Evolutionary conservation across 257 asterid genomes (phyloP).

Genomic region (Solanum commersonii): DNA sequence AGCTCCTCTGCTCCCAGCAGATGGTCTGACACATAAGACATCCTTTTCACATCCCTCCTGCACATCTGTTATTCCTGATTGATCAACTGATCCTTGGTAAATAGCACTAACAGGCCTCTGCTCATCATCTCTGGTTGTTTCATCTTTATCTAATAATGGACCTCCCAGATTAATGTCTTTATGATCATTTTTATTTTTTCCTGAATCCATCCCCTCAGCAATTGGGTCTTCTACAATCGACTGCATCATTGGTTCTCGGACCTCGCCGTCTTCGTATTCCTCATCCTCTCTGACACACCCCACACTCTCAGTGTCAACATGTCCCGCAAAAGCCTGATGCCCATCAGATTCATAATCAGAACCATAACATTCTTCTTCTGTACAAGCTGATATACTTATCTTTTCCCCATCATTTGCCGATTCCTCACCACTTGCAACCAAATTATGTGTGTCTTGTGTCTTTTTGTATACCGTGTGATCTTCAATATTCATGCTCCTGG

Average conservation of each 20-base stretch:
- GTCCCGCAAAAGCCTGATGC: conserved; percentile 16
- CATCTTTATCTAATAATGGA: conserved; percentile 11
- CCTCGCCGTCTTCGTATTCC: conserved; percentile 88
- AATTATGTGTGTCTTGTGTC: conserved; percentile 18
- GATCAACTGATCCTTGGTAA: conserved; percentile 17
- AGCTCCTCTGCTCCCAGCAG: conserved; percentile 16
- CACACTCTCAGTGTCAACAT: conserved; percentile 7
- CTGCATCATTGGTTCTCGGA: conserved; percentile 40
- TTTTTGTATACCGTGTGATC: conserved; percentile 6
- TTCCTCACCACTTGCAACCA: conserved; percentile 17
- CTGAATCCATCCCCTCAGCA: conserved; percentile 13
- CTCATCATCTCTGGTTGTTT: conserved; percentile 20
- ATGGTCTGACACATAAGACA: conserved; percentile 14
- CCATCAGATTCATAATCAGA: conserved; percentile 51
- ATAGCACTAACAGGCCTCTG: conserved; percentile 12
- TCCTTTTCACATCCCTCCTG: conserved; percentile 20
- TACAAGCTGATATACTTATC: conserved; percentile 26
- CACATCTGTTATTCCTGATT: conserved; percentile 15
- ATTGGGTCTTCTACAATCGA: conserved; percentile 17
- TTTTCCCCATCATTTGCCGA: conserved; percentile 34
- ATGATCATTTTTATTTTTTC: not conserved
- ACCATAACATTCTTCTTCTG: conserved; percentile 40
- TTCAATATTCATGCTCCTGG: conserved; percentile 16
- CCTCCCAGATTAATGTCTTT: conserved; percentile 3
- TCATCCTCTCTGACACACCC: conserved; percentile 42